A percentile compares a stretch with the other conserved stretches of the same genome.
Conservation (phyloP, 139 green algal species). For the Raphidocelis subcapitata region DNA sequence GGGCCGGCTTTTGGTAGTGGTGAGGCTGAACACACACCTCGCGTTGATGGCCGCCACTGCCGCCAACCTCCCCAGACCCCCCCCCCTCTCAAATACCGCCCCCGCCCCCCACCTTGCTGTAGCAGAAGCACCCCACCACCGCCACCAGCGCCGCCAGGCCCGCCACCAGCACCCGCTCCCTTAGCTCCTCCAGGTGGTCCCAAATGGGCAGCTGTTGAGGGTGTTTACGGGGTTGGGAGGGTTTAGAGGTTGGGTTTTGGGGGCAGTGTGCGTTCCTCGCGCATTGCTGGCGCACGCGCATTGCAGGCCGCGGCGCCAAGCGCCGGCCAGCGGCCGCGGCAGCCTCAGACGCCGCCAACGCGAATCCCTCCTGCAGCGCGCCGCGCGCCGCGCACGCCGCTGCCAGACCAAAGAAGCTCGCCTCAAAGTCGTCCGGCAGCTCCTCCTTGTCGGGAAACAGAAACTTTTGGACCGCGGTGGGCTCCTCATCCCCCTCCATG, state of each 20-base stretch:
- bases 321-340: neutral
- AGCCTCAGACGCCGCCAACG: neutral
- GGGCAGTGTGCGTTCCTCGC: neutral
- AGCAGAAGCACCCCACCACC: conserved; percentile 89
- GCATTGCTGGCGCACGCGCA: neutral
- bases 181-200: conserved; percentile 96
- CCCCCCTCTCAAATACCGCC: no score
- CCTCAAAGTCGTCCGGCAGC: conserved; percentile 81
- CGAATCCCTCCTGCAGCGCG: neutral
- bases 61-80: no score
- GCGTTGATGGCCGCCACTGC: no score
- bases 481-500: conserved; percentile 15
- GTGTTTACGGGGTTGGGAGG: neutral
- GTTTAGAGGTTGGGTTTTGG: neutral
- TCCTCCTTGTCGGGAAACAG: conserved; percentile 82
- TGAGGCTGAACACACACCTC: no score
- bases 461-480: conserved; percentile 63
- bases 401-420: conserved; percentile 34
- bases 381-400: neutral
- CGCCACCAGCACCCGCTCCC: conserved; percentile 80
- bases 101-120: conserved; percentile 55
- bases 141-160: conserved; percentile 55
- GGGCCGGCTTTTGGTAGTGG: no score
- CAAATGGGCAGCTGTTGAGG: conserved; percentile 86
- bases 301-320: neutral